Base-by-base conservation (phyloP, 2,329 filamentous ascomycete genomes). In the Fusarium torreyae region DNA sequence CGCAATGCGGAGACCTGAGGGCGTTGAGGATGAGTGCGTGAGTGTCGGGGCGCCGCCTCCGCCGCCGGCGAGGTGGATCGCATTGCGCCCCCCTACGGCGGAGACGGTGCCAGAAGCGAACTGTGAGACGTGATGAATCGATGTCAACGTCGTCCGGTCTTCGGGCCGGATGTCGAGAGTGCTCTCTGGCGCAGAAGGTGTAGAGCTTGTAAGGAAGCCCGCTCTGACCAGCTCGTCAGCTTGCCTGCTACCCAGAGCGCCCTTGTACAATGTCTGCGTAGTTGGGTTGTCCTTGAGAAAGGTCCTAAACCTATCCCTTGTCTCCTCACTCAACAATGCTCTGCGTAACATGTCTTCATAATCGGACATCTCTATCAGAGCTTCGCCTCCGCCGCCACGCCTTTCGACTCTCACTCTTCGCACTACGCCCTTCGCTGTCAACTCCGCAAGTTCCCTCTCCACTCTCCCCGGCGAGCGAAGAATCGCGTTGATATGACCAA, bases 21-120 rank as follows among this genome's bases (percentile, higher is more conserved):
- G 58, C 6, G 56, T 58, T 5, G 66, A 67, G 24, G 67, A 66
- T 24, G 74, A 68, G 22, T 66, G 72, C n/a, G 76, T 75, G 22
- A 77, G 71, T 24, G 72, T 71, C 33, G 73, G 73, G 26, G 75
- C 75, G 72, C 78, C 83, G 54, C 85, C 83, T 10, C 81, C 77
- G 8, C 91, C 91, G 17, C 91, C 91, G 4, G 85, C 87, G 49
- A 85, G 85, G 74, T 91, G 87, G 7, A 93, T 81, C 4, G 88
- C 90, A 20, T 87, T 87, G n/a, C 83, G 80, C 6, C 91, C 91
- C 2, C 92, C 92, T 1, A 94, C 88, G 2, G 92, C 91, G 8
- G 84, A 90, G 3, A 91, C 74, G 4, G 89, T 89, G 15, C 92
- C 92, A 1, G 92, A 91, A 7, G 91, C 88, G 22, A 90, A 89